Evolutionary conservation across 164 flowering plant genomes (phyloP).

Genomic region (Vitis cinerea): DNA sequence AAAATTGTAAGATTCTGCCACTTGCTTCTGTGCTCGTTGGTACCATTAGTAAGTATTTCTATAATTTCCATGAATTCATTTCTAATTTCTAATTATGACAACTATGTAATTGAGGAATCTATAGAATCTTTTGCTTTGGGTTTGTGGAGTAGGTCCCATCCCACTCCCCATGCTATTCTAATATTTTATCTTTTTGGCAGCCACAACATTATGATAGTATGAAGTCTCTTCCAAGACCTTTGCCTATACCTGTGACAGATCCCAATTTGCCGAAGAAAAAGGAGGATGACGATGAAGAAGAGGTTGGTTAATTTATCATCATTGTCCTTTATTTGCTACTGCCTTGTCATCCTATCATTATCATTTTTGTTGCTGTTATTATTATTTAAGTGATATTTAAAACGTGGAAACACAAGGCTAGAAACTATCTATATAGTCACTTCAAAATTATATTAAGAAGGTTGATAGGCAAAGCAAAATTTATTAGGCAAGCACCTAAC

Average conservation of each 20-base stretch:
- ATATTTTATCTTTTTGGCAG: constrained; percentile 31
- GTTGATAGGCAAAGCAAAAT: not conserved
- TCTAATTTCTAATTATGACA: too few species aligned
- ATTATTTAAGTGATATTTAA: too few species aligned
- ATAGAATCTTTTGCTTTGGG: not conserved
- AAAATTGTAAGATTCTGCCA: too few species aligned
- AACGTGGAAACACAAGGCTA: not conserved
- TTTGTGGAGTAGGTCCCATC: not conserved
- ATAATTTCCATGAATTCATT: too few species aligned
- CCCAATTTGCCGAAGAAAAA: constrained; percentile 22
- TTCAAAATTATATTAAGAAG: not conserved
- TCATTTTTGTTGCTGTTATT: not conserved
- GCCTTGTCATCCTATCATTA: not conserved
- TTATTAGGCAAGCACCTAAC: not conserved
- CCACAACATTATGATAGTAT: constrained; percentile 39
- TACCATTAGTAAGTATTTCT: too few species aligned
- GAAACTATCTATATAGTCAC: not conserved
- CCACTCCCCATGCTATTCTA: too few species aligned
- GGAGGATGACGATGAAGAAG: constrained; percentile 45
- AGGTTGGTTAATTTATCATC: constrained; percentile 37
- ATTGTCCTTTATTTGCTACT: not conserved
- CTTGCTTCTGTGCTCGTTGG: too few species aligned
- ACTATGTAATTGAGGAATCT: too few species aligned
- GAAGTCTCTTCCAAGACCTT: constrained; percentile 70
- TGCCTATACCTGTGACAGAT: constrained; percentile 37